Conservation (phyloP, 306 rosid genomes). For the Cicer chorassanicum region DNA sequence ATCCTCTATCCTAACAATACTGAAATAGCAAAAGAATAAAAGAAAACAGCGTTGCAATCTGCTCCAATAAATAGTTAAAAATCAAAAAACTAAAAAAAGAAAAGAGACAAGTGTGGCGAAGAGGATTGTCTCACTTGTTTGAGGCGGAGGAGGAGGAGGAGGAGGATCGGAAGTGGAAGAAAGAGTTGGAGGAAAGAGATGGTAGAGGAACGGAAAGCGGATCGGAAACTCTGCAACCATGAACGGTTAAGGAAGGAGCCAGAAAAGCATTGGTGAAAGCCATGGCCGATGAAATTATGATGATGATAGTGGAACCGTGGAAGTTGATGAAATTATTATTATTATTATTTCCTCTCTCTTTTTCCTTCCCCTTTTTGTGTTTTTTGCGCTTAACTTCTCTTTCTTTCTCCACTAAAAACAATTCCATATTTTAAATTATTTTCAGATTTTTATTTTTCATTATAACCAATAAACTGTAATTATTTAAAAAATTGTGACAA, state of each 20-base stretch:
- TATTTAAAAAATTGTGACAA: too few species aligned
- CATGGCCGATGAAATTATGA: constrained; percentile 46
- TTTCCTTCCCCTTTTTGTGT: too few species aligned
- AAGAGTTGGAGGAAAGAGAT: constrained; percentile 42
- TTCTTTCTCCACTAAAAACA: too few species aligned
- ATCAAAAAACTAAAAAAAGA: neutral
- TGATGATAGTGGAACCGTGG: neutral
- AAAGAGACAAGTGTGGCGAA: neutral
- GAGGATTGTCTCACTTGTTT: constrained; percentile 49
- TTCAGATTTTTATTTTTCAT: too few species aligned
- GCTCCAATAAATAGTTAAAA: neutral
- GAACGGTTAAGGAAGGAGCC: constrained; percentile 54
- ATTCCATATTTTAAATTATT: too few species aligned
- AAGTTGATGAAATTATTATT: neutral
- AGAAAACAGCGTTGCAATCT: neutral
- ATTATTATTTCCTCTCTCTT: too few species aligned
- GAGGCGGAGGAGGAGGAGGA: neutral
- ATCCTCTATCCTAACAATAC: constrained; percentile 3
- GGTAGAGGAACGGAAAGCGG: constrained; percentile 45
- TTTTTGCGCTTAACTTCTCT: too few species aligned
- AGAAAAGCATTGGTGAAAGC: constrained; percentile 58
- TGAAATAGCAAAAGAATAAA: neutral
- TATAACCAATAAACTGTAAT: too few species aligned
- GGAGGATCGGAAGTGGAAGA: constrained; percentile 36
- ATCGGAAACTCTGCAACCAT: constrained; percentile 46